Base-by-base conservation (phyloP, 345 rosid genomes). In the Noccaea caerulescens region DNA sequence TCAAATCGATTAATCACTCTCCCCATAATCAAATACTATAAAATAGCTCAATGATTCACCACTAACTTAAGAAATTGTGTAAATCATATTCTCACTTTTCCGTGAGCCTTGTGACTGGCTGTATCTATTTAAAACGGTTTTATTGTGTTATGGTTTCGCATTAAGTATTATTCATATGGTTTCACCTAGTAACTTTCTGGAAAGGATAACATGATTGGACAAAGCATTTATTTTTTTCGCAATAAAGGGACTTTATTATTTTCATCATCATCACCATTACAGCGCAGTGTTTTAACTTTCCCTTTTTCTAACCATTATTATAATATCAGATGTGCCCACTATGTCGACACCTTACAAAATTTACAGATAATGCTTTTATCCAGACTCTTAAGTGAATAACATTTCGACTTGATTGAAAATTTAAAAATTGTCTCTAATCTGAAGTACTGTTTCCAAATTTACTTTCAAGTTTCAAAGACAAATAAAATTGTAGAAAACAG, bases 101-200 rank as follows among this genome's bases (percentile, higher is more conserved):
- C 23, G 41, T 12, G n/a, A 32, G 72, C 62, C 47, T 38, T 73
- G 49, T 58, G 67, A 73, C 66, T 73, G 72, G 72, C 54, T 66
- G 43, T 54, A 33, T 18, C 55, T 20, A 20, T 58, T 58, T 41
- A 58, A 27, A 63, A 25, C 10, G 11, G 33, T 11, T 63, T 54
- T 4, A 47, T 50, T 53, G 30, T 43, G 53, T 43, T 58, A 66
- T 74, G 51, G 69, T 75, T 75, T 44, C 64, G 68, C 78, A 27
- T 27, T 27, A 43, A 34, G 41, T 30, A 33, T 57, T 10, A 39
- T 56, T 16, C 41, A 73, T 73, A 66, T 66, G 44, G 69, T 75
- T 75, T 44, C 64, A 75, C 78, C 68, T 44, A 73, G 78, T 74
- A 59, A 68, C 69, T 68, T 68, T 60, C 30, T 61, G 69, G 37